Percentiles rank a stretch among this genome's conserved stretches.
Conservation (phyloP, 371 early-diverging fungal species). For the Neoconidiobolus thromboides region DNA sequence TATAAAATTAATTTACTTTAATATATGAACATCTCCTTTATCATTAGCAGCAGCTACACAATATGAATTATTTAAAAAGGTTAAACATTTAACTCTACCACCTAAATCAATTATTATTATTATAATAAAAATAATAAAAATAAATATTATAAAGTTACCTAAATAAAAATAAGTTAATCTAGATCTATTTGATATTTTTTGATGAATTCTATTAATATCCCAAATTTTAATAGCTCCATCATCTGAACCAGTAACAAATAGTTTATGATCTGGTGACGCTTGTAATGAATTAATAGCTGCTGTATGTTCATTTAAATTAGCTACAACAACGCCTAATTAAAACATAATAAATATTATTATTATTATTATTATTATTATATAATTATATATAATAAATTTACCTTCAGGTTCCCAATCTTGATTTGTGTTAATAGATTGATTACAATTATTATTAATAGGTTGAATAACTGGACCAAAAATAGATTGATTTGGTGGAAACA, state of each 20-base stretch:
- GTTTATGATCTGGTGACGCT: slow-evolving; percentile 50
- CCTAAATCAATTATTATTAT: slow-evolving; percentile 12
- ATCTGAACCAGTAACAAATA: slow-evolving; percentile 70
- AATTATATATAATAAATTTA: no score
- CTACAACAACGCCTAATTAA: slow-evolving; percentile 43
- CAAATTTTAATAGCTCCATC: slow-evolving; percentile 78
- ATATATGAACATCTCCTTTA: slow-evolving; percentile 68
- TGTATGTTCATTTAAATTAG: slow-evolving; percentile 67
- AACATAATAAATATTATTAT: neutral
- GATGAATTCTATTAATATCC: slow-evolving; percentile 64
- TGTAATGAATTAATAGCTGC: slow-evolving; percentile 52
- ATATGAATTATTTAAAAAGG: slow-evolving; percentile 60
- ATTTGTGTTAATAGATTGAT: no score
- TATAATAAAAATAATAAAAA: no score
- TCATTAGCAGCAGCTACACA: slow-evolving; percentile 69
- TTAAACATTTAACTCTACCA: slow-evolving; percentile 53
- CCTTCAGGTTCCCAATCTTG: no score
- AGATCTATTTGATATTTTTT: slow-evolving; percentile 62
- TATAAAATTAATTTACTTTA: slow-evolving; percentile 29
- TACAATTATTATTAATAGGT: no score
- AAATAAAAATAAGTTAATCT: slow-evolving; percentile 40
- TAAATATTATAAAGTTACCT: slow-evolving; percentile 5
- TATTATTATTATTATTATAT: no score
- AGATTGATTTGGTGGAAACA: neutral
- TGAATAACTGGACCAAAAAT: neutral